Percentiles rank a stretch among this genome's conserved stretches.
phyloP scores from a whole-genome alignment of 805 yeast species.

The Gaillardinia entomophila region DNA sequence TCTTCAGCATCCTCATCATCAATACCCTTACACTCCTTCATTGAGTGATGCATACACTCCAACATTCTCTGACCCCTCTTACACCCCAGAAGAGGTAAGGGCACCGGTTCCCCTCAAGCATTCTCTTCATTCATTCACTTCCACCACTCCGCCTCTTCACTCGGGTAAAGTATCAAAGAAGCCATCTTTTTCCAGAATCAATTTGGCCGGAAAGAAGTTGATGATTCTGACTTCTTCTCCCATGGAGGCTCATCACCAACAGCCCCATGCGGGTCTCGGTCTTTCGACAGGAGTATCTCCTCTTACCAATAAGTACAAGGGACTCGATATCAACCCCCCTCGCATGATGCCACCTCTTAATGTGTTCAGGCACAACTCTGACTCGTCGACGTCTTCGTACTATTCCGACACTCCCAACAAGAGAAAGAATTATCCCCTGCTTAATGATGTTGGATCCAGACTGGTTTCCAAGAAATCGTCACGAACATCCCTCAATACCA shows the following conservation, averaged over 20 bases:
- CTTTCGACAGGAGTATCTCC: conserved; percentile 13
- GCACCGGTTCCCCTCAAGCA: conserved; percentile 4
- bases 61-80: conserved; percentile 12
- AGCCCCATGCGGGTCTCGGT: conserved; percentile 6
- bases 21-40: conserved; percentile 11
- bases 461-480: not conserved
- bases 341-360: conserved; percentile 14
- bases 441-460: conserved; percentile 6
- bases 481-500: not conserved
- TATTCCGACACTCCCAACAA: conserved; percentile 11
- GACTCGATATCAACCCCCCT: conserved; percentile 10
- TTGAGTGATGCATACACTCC: conserved; percentile 14
- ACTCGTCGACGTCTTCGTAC: conserved; percentile 7
- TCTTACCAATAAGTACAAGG: conserved; percentile 13
- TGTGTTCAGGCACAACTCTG: conserved; percentile 20
- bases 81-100: conserved; percentile 8
- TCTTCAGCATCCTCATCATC: not conserved
- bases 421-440: conserved; percentile 11
- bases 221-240: conserved; percentile 6
- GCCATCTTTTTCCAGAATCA: conserved; percentile 11
- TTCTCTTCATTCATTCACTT: conserved; percentile 1
- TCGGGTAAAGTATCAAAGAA: conserved; percentile 11
- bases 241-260: conserved; percentile 1
- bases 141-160: conserved; percentile 3
- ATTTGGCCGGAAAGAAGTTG: conserved; percentile 11